A percentile compares a stretch with the other conserved stretches of the same genome.
phyloP scores from a whole-genome alignment of 2,329 filamentous ascomycete species.

The Coccinonectria pachysandricola region DNA sequence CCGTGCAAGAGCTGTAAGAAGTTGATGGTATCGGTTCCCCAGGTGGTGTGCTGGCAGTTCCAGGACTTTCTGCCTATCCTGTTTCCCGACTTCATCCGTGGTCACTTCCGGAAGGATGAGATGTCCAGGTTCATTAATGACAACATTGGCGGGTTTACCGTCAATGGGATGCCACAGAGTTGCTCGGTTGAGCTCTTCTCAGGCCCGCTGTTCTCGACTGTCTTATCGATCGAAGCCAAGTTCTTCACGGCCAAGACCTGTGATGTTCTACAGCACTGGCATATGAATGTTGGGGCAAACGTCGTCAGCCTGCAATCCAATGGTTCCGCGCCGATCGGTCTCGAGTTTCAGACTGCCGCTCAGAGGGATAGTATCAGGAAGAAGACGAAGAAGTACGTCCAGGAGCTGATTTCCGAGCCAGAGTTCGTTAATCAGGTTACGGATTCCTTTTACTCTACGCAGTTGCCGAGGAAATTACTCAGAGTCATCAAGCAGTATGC shows the following conservation, averaged over 20 bases:
- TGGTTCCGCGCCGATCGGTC: conserved; percentile 38
- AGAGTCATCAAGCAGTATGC: conserved; percentile 38
- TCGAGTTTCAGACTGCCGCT: conserved; percentile 32
- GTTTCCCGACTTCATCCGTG: conserved; percentile 42
- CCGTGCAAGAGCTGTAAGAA: conserved; percentile 48
- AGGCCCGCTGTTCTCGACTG: conserved; percentile 32
- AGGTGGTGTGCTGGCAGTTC: conserved; percentile 50
- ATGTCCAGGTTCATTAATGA: conserved; percentile 38
- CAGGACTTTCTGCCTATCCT: conserved; percentile 41
- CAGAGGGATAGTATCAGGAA: conserved; percentile 37
- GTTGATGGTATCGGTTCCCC: conserved; percentile 37
- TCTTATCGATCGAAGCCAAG: conserved; percentile 37
- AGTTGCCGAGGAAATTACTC: conserved; percentile 36
- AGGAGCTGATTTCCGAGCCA: conserved; percentile 37
- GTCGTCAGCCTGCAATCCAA: conserved; percentile 31
- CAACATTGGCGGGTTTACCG: conserved; percentile 35
- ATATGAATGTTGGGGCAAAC: conserved; percentile 28
- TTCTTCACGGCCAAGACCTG: conserved; percentile 40
- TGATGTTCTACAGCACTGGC: conserved; percentile 42
- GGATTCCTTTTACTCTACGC: conserved; percentile 32
- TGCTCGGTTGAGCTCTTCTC: conserved; percentile 40
- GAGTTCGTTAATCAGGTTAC: conserved; percentile 41
- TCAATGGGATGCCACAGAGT: conserved; percentile 29
- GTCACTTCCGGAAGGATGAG: conserved; percentile 39
- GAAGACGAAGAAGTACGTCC: conserved; percentile 37